Base-by-base conservation (phyloP, 2,329 filamentous ascomycete species). In the Exophiala viscosa region DNA sequence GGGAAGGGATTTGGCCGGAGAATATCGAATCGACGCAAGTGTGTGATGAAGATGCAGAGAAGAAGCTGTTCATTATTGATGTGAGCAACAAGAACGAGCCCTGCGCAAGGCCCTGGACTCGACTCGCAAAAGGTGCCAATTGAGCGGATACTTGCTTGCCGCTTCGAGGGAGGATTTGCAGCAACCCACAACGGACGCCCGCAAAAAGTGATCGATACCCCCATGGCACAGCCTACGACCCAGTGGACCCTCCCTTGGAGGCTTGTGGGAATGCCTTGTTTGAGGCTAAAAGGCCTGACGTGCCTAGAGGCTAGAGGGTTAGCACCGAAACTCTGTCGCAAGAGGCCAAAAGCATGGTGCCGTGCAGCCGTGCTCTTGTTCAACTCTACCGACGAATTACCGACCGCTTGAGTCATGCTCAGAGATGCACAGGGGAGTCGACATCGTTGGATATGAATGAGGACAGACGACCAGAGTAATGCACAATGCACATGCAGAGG, bases 161-260 rank as follows among this genome's bases (percentile, higher is more conserved):
- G 38, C 38, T 40, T 20, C 8, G 38, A 20, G 38, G 40, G 40
- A 42, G 40, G 40, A 42, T 42, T 42, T 42, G 28, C 40, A 42
- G 23, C 23, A 42, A 10, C 20, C 40, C 40, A 42, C 40, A 42
- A 23, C 40, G 40, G 40, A 23, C 40, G 40, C 40, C 28, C 28
- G 40, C 40, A 18, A 23, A 18, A 42, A 31, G 5, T 42, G 18
- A 42, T n/a, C 20, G 17, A 28, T 42, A 42, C 40, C 40, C 40
- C 40, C 18, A 23, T 18, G 40, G 40, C 28, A 18, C n/a, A n/a
- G 11, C 18, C 40, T 20, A 20, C 40, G 28, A 23, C 17, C 17
- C 23, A 28, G 23, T 28, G 23, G 23, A 7, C 23, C 23, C 23
- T n/a, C 23, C 23, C 5, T 28, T 28, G 5, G 8, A 28, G 23